Base-by-base conservation (phyloP, 345 rosid genomes). In the Gossypioides kirkii region DNA sequence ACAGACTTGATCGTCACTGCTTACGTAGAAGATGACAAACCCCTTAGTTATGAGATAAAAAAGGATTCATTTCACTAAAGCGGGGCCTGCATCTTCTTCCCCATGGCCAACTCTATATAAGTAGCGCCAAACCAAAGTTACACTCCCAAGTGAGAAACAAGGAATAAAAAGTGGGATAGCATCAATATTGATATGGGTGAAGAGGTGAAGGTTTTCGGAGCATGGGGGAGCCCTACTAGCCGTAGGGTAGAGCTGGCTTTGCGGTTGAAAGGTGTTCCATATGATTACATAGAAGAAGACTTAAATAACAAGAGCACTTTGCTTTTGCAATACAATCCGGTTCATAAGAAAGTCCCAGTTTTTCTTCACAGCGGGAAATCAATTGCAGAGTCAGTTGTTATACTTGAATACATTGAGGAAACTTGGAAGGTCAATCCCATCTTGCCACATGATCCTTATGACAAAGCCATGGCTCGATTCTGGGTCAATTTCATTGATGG, bases 321-420 rank as follows among this genome's bases (percentile, higher is more conserved):
- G 61, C 86, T 86, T 70, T 66, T 84, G 1, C 54, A 75, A 18
- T 72, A 73, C 52, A 82, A 82, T 61, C 84, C 87, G 2, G 61
- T 84, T 47, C 60, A 70, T 65, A 74, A 83, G 77, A 80, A 83
- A 60, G 56, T 83, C 4, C 86, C 86, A 8, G 87, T 86, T 69
- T 77, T 86, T 59, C 70, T 83, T 7, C 87, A 83, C 79, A 84
- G 75, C 2, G 89, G 80, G 26, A 78, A 84, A 38, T 50, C 80
- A 10, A 16, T 84, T 13, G 22, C 50, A 14, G 89, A 86, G 75
- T 86, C 87, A 14, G 75, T 55, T 0, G n/a, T 82, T 1, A 86
- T 84, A 18, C 80, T 86, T 11, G 80, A 86, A 8, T 86, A 86
- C 77, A 82, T 86, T 77, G 87, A 86, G 10, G 80, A 84, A 54